phyloP scores from a whole-genome alignment of 805 yeast species.

The Pichia sporocuriosa region DNA sequence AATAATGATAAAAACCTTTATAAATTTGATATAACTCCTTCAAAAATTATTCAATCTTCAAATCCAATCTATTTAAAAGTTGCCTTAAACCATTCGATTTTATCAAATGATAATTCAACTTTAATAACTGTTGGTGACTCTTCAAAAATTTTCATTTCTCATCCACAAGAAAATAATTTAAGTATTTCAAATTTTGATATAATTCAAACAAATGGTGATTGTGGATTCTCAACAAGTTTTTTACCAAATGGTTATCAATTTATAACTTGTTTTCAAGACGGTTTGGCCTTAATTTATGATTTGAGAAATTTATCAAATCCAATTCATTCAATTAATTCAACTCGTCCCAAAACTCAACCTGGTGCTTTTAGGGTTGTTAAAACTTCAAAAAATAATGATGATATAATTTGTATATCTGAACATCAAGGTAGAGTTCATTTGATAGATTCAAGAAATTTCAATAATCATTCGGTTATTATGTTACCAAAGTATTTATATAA shows the following conservation, averaged over 20 bases:
- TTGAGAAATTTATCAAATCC: conserved; percentile 54
- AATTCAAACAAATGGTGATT: conserved; percentile 51
- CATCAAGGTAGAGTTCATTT: conserved; percentile 85
- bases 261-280: conserved; percentile 82
- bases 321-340: conserved; percentile 48
- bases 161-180: conserved; percentile 29
- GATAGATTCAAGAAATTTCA: conserved; percentile 67
- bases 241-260: conserved; percentile 69
- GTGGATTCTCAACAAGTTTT: conserved; percentile 79
- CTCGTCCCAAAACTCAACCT: conserved; percentile 44
- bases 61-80: conserved; percentile 45
- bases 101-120: conserved; percentile 55
- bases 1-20: conserved; percentile 78
- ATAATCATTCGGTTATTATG: conserved; percentile 69
- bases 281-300: conserved; percentile 72
- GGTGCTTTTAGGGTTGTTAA: conserved; percentile 38
- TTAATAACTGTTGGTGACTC: conserved; percentile 75
- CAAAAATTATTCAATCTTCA: conserved; percentile 31
- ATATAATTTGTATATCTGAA: conserved; percentile 69
- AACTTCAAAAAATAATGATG: conserved; percentile 63
- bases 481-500: conserved; percentile 38
- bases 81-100: conserved; percentile 68
- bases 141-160: conserved; percentile 52
- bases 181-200: conserved; percentile 31
- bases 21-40: conserved; percentile 47